Conservation (phyloP, 768 basidiomycete species). For the Psilocybe cubensis region DNA sequence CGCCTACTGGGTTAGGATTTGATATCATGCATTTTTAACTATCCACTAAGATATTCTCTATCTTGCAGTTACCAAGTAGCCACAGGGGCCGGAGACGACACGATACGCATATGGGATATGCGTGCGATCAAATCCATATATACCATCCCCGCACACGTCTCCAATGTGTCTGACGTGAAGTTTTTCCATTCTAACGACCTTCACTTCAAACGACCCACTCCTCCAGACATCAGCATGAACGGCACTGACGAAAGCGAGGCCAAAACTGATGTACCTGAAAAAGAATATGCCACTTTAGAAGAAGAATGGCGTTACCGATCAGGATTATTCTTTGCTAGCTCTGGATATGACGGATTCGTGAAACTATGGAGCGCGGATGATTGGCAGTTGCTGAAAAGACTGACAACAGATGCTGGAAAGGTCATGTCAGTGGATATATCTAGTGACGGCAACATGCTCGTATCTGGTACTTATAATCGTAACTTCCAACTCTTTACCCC, state of each 20-base stretch:
- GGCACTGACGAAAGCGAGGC: constrained; percentile 42
- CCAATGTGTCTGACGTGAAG: constrained; percentile 92
- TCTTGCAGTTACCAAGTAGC: constrained; percentile 88
- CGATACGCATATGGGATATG: constrained; percentile 98
- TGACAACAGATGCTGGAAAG: constrained; percentile 96
- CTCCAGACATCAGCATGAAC: constrained; percentile 55
- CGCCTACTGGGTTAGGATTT: constrained; percentile 86
- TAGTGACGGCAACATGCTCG: constrained; percentile 80
- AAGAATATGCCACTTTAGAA: constrained; percentile 38
- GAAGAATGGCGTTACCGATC: constrained; percentile 84
- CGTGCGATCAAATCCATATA: constrained; percentile 90
- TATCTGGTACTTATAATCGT: constrained; percentile 90
- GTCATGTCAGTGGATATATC: constrained; percentile 98
- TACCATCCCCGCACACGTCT: constrained; percentile 95
- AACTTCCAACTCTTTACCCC: constrained; percentile 94
- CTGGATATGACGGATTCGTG: constrained; percentile 94
- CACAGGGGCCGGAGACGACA: constrained; percentile 96
- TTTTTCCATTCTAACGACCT: constrained; percentile 81
- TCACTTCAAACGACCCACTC: constrained; percentile 42
- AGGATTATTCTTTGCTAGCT: constrained; percentile 90
- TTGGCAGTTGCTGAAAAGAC: constrained; percentile 88
- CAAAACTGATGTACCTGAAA: constrained; percentile 40
- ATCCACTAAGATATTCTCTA: constrained; percentile 14
- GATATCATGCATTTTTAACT: constrained; percentile 8
- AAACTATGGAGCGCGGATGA: constrained; percentile 98